Conservation (phyloP, 768 basidiomycete species). For the Pulveroboletus sp. region DNA sequence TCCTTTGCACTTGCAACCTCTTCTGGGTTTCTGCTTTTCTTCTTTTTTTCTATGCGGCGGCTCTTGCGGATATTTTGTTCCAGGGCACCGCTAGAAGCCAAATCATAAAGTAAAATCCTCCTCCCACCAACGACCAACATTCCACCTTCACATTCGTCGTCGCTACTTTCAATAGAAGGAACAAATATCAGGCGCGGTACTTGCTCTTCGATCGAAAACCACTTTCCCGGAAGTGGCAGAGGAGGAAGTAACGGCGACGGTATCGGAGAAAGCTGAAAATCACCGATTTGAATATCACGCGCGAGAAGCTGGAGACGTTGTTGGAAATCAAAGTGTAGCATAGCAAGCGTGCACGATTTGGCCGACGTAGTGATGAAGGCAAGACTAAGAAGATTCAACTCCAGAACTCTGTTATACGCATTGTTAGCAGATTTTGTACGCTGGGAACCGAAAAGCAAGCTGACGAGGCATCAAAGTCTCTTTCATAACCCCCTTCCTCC, state of each 20-base stretch:
- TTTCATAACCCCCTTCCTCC: slow-evolving; percentile 47
- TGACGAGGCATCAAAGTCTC: slow-evolving; percentile 62
- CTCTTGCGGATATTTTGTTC: slow-evolving; percentile 53
- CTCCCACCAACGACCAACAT: slow-evolving; percentile 66
- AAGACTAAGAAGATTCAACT: slow-evolving; percentile 64
- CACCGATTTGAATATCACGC: slow-evolving; percentile 48
- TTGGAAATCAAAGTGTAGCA: slow-evolving; percentile 63
- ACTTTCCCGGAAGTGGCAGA: slow-evolving; percentile 47
- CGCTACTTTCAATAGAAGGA: slow-evolving; percentile 20
- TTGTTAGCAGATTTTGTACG: slow-evolving; percentile 2
- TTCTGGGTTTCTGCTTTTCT: slow-evolving; percentile 40
- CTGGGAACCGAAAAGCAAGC: slow-evolving; percentile 24
- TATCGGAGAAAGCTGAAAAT: slow-evolving; percentile 47
- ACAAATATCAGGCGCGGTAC: slow-evolving; percentile 39
- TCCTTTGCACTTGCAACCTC: slow-evolving; percentile 44
- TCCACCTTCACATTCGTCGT: slow-evolving; percentile 50
- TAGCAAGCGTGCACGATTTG: slow-evolving; percentile 51
- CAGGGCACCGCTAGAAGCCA: slow-evolving; percentile 43
- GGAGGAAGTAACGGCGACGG: slow-evolving; percentile 44
- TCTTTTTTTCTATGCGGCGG: slow-evolving; percentile 47
- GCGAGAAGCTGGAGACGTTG: slow-evolving; percentile 58
- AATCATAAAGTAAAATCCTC: slow-evolving; percentile 58
- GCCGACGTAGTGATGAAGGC: slow-evolving; percentile 47
- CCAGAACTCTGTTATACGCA: slow-evolving; percentile 44
- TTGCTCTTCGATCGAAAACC: slow-evolving; percentile 36